phyloP scores from a whole-genome alignment of 345 rosid species.

The Syzygium aqueum region DNA sequence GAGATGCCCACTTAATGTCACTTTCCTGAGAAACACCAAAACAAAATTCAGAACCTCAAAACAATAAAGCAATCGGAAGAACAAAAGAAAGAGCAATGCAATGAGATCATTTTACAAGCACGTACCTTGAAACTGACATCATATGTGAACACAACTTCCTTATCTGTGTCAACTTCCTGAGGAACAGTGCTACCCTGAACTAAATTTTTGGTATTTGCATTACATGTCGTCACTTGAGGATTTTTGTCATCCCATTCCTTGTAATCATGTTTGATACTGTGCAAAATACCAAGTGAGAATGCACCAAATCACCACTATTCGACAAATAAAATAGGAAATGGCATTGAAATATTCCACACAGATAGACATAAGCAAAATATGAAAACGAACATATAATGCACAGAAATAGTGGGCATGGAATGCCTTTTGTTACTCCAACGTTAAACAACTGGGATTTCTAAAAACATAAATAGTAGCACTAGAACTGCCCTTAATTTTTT shows the following conservation, averaged over 20 bases:
- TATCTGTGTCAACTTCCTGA: conserved; percentile 69
- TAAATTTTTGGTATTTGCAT: conserved; percentile 78
- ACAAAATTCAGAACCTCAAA: not conserved
- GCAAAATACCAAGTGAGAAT: conserved; percentile 7
- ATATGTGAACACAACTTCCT: conserved; percentile 81
- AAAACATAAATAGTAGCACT: not conserved
- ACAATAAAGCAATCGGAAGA: conserved; percentile 1
- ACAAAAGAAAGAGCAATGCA: not conserved
- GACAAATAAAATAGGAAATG: not conserved
- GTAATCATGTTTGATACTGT: conserved; percentile 89
- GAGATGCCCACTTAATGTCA: conserved; percentile 98
- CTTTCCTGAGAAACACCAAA: conserved; percentile 43
- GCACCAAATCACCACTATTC: not conserved
- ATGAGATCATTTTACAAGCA: not conserved
- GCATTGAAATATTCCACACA: not conserved
- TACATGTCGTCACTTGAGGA: conserved; percentile 86
- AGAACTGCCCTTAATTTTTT: not conserved
- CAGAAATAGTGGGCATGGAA: not conserved
- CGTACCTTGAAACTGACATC: conserved; percentile 86
- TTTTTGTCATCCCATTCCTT: conserved; percentile 85
- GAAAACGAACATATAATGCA: not conserved
- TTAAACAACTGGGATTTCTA: not conserved
- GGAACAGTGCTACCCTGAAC: conserved; percentile 84
- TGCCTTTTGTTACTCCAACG: not conserved
- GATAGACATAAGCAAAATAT: not conserved